Evolutionary conservation across 1,139 yeast genomes (phyloP).

Genomic region (Wickerhamiella pararugosa): DNA sequence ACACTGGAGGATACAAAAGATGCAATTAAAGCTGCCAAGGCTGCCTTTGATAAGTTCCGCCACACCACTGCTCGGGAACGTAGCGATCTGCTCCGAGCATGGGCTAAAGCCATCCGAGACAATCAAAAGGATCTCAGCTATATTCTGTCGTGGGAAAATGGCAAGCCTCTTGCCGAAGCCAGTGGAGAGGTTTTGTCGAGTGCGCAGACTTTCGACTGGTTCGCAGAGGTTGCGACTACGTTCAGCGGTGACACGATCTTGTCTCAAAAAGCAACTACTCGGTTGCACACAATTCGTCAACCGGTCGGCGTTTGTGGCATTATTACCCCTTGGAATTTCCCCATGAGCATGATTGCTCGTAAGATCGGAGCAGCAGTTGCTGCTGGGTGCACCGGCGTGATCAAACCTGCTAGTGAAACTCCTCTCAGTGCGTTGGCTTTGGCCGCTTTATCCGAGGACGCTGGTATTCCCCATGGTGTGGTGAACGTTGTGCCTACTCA

Average conservation of each 20-base stretch:
- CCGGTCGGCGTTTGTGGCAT: conserved; percentile 88
- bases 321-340: conserved; percentile 94
- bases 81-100: conserved; percentile 44
- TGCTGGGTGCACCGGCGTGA: conserved; percentile 80
- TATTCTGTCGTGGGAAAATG: conserved; percentile 66
- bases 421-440: conserved; percentile 77
- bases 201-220: conserved; percentile 77
- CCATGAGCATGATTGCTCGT: conserved; percentile 85
- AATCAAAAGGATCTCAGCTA: conserved; percentile 62
- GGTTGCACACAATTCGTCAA: conserved; percentile 54
- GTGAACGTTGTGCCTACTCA: conserved; percentile 54
- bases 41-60: conserved; percentile 44
- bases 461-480: conserved; percentile 81
- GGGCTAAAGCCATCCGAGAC: conserved; percentile 47
- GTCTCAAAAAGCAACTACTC: conserved; percentile 39
- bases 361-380: conserved; percentile 87
- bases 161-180: conserved; percentile 66
- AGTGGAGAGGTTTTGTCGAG: conserved; percentile 63
- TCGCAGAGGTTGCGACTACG: conserved; percentile 72
- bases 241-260: conserved; percentile 58
- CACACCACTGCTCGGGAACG: conserved; percentile 51
- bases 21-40: conserved; percentile 45
- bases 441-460: conserved; percentile 54
- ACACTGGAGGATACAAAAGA: conserved; percentile 30
- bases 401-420: conserved; percentile 84